Evolutionary conservation across 345 rosid species (phyloP).

Genomic region (Salix suchowensis): DNA sequence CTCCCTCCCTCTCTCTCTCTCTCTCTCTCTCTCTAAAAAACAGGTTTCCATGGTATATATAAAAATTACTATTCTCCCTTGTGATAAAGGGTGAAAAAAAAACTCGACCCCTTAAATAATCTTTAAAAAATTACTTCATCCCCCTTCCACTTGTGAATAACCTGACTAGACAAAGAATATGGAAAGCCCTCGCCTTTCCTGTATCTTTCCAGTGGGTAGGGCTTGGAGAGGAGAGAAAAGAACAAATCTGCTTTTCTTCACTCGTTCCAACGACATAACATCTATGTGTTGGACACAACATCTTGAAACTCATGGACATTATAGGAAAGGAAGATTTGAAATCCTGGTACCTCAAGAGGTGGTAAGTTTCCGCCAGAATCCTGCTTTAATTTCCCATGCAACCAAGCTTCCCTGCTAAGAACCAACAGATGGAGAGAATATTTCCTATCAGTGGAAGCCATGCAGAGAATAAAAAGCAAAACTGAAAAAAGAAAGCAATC

Average conservation of each 20-base stretch:
- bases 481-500: constrained; percentile 32
- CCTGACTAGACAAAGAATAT: constrained; percentile 22
- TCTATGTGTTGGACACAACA: not conserved
- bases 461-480: constrained; percentile 40
- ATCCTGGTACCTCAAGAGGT: constrained; percentile 65
- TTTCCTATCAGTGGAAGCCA: constrained; percentile 48
- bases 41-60: not conserved
- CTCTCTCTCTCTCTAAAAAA: not conserved
- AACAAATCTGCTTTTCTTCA: constrained; percentile 8
- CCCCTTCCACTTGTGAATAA: constrained; percentile 31
- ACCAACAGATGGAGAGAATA: constrained; percentile 40
- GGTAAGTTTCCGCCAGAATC: constrained; percentile 52
- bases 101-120: not conserved
- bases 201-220: constrained; percentile 24
- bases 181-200: constrained; percentile 32
- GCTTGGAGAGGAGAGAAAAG: constrained; percentile 16
- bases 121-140: constrained; percentile 24
- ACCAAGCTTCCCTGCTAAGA: constrained; percentile 85
- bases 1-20: no score
- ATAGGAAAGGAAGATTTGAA: constrained; percentile 13
- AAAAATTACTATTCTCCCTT: not conserved
- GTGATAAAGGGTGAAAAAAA: not conserved
- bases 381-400: constrained; percentile 64
- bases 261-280: constrained; percentile 15
- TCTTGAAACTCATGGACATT: constrained; percentile 8